These are phyloP conservation scores for Sphagnum fallax DNA, from an alignment of 228 moss, liverwort and hornwort genomes.

Conservation along the genomic window DNA sequence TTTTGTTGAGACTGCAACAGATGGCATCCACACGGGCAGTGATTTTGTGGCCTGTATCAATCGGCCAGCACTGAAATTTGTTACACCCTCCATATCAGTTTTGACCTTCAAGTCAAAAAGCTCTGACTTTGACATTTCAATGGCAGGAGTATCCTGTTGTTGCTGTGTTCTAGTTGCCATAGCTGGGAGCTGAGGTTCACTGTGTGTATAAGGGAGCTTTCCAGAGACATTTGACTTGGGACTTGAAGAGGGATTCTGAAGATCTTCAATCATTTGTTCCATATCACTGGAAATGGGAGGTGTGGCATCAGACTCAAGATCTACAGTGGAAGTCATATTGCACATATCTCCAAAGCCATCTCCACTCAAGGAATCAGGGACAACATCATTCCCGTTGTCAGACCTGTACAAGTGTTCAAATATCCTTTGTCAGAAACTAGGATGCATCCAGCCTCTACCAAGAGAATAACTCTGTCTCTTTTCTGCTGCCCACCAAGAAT, in stretches of 20 bases:
- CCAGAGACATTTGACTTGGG: neutral
- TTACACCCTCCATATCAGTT: slow-evolving; percentile 1
- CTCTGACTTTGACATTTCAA: slow-evolving; percentile 1
- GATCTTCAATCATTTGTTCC: slow-evolving; percentile 7
- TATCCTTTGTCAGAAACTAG: too few species aligned
- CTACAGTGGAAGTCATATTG: neutral
- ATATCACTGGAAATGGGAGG: neutral
- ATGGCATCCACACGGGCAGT: slow-evolving; percentile 15
- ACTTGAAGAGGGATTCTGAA: too few species aligned
- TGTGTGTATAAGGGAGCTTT: slow-evolving; percentile 21
- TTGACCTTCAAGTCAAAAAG: neutral
- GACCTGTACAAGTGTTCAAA: slow-evolving; percentile 7
- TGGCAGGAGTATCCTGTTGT: slow-evolving; percentile 17
- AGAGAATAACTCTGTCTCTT: too few species aligned
- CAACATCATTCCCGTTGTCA: slow-evolving; percentile 8
- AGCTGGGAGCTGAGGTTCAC: slow-evolving; percentile 34
- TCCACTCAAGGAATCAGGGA: neutral
- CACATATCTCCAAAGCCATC: neutral
- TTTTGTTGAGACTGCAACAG: slow-evolving; percentile 9
- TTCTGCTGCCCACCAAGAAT: too few species aligned
- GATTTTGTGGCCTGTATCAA: slow-evolving; percentile 15
- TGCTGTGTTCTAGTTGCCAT: slow-evolving; percentile 2
- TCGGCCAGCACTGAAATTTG: slow-evolving; percentile 1
- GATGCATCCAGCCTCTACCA: too few species aligned
- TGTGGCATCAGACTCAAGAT: neutral